Base-by-base conservation (phyloP, 176 grass and related monocot species). In the Carex cristatella region DNA sequence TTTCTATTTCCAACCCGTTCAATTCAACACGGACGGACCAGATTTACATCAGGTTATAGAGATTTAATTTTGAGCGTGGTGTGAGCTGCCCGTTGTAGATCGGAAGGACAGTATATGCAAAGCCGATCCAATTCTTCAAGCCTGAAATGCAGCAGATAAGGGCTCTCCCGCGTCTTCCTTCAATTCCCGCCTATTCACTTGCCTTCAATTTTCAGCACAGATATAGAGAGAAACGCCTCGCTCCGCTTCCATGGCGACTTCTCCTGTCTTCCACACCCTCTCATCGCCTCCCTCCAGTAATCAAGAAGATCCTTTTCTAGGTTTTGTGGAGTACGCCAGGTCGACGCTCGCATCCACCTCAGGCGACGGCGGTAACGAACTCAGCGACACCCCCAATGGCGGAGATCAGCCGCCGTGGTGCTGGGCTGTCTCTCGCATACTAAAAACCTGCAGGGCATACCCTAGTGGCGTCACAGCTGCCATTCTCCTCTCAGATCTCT, bases 401-500 rank as follows among this genome's bases (percentile, higher is more conserved):
- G 79, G 57, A 11, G 85, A 61, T 57, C 33, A 49, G 44, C 85
- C 70, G 40, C 95, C 95, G 44, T 98, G 92, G 95, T 87, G 86
- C 18, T 94, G 95, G 92, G 84, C 79, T 58, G 86, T 93, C 74
- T 94, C 92, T 32, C 91, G 89, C 62, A 86, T 94, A 69, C 89
- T 98, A 59, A 93, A 90, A 84, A 91, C 93, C 2, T 98, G 95
- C 74, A 65, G 89, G 11, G 88, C 95, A 9, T 98, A 94, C 60
- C 92, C 95, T 59, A 94, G 95, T 12, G 95, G 95, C 49, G 86
- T 93, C 88, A 98, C 95, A 11, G 85, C 95, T 54, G 88, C 91
- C 75, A 98, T 94, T 88, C 91, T 98, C 49, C 89, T 94, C 69
- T 92, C 95, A 38, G 95, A 98, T 81, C 91, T 94, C 74, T 94